Base-by-base conservation (phyloP, 176 grass and related monocot genomes). In the Raddia guianensis region DNA sequence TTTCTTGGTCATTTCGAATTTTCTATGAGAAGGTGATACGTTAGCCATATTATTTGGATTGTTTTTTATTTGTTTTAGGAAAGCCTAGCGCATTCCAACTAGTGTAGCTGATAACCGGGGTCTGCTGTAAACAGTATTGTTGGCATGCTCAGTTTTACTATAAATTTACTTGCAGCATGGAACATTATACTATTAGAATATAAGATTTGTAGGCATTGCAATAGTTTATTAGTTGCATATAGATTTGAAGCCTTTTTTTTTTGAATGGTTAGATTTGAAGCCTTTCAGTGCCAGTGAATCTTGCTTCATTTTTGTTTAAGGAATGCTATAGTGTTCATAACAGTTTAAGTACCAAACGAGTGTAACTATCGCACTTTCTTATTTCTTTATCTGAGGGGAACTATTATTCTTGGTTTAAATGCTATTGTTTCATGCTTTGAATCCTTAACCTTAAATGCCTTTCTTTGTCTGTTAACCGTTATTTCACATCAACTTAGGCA, bases 1-100 rank as follows among this genome's bases (percentile, higher is more conserved):
- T 99, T 15, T 99, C 97, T 54, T 99, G 97, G 97, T 91, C 97
- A 80, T 99, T 99, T 86, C 86, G 97, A 71, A 96, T 91, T 86
- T 99, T 99, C 85, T 99, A 99, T 56, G 97, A 99, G 90, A 99
- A 99, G 97, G 97, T 99, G 85, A 83, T 85, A 37, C 32, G 68
- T 73, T 74, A 32, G 16, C 40, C 64, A 9, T 40, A 52, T 3
- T 18, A 68, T 50, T 48, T 70, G 7, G 0, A 71, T 75, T 0
- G 57, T 46, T 33, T 12, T 52, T 14, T 77, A 72, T 5, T 64
- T 64, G 6, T 72, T 49, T 15, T 59, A 45, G 44, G 14, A 63
- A 60, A 51, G 14, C 6, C 12, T 73, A 64, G 45, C 16, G 18
- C 27, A 49, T 40, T 37, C n/a, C 27, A 40, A 44, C 12, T 63